A percentile compares a stretch with the other conserved stretches of the same genome.
Conservation (phyloP, 2,329 filamentous ascomycete genomes). For the Cladosporium sp. region DNA sequence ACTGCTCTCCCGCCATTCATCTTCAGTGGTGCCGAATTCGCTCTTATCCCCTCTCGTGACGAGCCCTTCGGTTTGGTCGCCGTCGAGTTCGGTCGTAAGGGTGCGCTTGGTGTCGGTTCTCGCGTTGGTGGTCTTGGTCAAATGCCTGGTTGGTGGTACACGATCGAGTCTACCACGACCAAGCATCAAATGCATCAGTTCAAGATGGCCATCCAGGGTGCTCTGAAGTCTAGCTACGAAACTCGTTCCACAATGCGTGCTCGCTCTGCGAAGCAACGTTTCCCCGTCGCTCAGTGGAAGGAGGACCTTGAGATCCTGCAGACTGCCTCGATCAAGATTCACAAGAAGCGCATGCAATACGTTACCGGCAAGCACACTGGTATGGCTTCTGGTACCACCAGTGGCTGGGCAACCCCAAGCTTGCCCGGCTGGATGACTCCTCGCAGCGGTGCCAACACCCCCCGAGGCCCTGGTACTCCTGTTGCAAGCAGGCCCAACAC, state of each 20-base stretch:
- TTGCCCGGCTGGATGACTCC: conserved; percentile 36
- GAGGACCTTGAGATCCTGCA: conserved; percentile 62
- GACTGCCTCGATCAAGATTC: conserved; percentile 55
- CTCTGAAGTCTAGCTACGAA: conserved; percentile 53
- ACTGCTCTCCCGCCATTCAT: conserved; percentile 63
- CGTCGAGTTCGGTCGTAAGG: conserved; percentile 65
- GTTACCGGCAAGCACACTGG: conserved; percentile 12
- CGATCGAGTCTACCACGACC: conserved; percentile 61
- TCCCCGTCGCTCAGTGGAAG: conserved; percentile 64
- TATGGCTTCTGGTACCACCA: conserved; percentile 19
- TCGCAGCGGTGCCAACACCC: conserved; percentile 40
- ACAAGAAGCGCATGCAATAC: conserved; percentile 40
- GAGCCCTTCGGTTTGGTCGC: conserved; percentile 67
- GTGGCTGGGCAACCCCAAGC: conserved; percentile 31
- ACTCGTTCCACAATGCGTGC: conserved; percentile 61
- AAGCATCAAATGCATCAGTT: conserved; percentile 62
- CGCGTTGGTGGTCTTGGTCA: conserved; percentile 64
- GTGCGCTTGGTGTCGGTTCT: conserved; percentile 62
- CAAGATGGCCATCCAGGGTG: conserved; percentile 59
- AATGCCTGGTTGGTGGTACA: conserved; percentile 70
- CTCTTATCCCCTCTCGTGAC: conserved; percentile 63
- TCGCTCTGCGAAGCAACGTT: conserved; percentile 60
- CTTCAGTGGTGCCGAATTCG: conserved; percentile 65
- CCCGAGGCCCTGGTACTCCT: conserved; percentile 37
- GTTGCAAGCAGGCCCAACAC: conserved; percentile 27